These are phyloP conservation scores for Arthromyces matolae DNA, from an alignment of 768 basidiomycete species.

Conservation along the genomic window DNA sequence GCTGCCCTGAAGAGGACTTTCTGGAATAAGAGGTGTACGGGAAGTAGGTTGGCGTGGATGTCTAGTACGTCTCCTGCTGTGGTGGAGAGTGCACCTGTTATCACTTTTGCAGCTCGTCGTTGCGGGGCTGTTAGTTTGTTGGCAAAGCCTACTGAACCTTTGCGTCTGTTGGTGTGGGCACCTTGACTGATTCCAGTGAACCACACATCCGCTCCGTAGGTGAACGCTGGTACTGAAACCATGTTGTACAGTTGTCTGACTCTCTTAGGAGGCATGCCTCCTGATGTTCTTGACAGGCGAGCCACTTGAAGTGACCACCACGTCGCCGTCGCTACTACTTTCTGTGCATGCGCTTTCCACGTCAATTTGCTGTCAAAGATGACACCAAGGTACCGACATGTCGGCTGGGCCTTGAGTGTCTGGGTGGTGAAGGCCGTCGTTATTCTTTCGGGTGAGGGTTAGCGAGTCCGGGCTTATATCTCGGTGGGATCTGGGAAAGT, in stretches of 20 bases:
- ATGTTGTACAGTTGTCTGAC: constrained; percentile 5
- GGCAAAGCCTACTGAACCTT: neutral
- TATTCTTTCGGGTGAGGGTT: too few relatives aligned
- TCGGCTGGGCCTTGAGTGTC: too few relatives aligned
- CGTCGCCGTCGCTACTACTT: neutral
- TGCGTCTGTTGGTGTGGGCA: neutral
- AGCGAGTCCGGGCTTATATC: too few relatives aligned
- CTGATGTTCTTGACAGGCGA: neutral
- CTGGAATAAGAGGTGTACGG: too few relatives aligned
- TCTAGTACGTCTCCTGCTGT: constrained; percentile 3
- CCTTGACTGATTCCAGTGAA: constrained; percentile 1
- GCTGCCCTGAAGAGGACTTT: too few relatives aligned
- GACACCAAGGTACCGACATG: neutral
- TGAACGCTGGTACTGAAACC: constrained; percentile 6
- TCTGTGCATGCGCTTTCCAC: constrained; percentile 12
- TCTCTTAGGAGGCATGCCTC: too few relatives aligned
- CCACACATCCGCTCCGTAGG: constrained; percentile 8
- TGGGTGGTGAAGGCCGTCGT: too few relatives aligned
- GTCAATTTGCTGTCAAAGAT: neutral
- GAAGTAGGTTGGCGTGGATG: too few relatives aligned
- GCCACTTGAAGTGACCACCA: constrained; percentile 4
- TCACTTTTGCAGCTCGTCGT: neutral
- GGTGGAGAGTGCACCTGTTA: constrained; percentile 4
- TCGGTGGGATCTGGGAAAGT: too few relatives aligned
- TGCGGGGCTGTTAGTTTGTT: constrained; percentile 3